phyloP scores from a whole-genome alignment of 2,329 filamentous ascomycete species.

The Venturiaceae sp. region DNA sequence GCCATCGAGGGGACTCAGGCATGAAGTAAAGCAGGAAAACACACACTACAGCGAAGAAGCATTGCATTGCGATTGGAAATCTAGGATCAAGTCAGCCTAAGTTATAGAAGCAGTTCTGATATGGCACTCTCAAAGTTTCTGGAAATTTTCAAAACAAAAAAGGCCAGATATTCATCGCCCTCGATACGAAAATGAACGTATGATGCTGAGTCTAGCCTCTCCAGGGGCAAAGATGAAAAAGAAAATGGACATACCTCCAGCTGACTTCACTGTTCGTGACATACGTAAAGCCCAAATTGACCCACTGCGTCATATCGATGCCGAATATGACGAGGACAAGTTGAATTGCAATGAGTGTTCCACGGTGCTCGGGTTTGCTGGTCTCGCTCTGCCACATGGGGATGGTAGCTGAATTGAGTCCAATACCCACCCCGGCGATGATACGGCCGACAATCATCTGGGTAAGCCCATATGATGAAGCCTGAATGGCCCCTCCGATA shows the following conservation, averaged over 20 bases:
- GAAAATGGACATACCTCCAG: too few relatives aligned
- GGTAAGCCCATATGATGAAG: slow-evolving; percentile 52
- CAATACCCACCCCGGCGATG: slow-evolving; percentile 57
- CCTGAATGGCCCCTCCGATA: slow-evolving; percentile 52
- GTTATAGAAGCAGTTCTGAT: too few relatives aligned
- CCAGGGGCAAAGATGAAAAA: too few relatives aligned
- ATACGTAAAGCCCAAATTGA: slow-evolving; percentile 43
- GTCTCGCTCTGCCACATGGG: slow-evolving; percentile 66
- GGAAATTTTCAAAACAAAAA: too few relatives aligned
- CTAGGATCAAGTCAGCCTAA: too few relatives aligned
- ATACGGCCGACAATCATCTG: slow-evolving; percentile 62
- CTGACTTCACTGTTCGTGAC: slow-evolving; percentile 46
- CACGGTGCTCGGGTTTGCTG: slow-evolving; percentile 56
- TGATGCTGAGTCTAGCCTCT: too few relatives aligned
- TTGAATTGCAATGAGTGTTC: slow-evolving; percentile 60
- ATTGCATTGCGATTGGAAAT: slow-evolving; percentile 63
- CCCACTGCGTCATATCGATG: slow-evolving; percentile 51
- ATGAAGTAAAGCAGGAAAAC: slow-evolving; percentile 53
- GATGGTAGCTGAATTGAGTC: slow-evolving; percentile 60
- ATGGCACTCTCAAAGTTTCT: too few relatives aligned
- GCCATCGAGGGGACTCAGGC: slow-evolving; percentile 59
- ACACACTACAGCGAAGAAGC: slow-evolving; percentile 50
- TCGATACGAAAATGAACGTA: too few relatives aligned
- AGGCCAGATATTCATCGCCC: too few relatives aligned
- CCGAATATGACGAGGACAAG: slow-evolving; percentile 67